Evolutionary conservation across 192 early-diverging fungal species (phyloP), one percentile per base, ranked within the genome.

Genomic region (Chytriomyces sp.): DNA sequence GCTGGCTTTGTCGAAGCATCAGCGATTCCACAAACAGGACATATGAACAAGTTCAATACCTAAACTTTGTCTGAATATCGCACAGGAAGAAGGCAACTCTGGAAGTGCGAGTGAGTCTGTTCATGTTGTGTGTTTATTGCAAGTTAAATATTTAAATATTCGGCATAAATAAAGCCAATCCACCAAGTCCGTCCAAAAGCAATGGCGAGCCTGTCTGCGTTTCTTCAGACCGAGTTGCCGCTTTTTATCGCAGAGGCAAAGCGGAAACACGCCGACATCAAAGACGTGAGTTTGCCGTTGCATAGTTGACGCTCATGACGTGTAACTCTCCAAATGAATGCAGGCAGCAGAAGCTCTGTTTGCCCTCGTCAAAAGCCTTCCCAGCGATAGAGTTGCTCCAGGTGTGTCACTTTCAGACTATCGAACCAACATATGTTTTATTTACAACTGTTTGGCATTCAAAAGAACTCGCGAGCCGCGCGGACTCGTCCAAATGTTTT

Each of bases 251-350:
- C 85, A 59, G 97, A 99, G 76, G 93, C 96, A 5, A 85, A 92
- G 53, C 87, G 92, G 73, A 97, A 96, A 77, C 85, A 96, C 84
- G 94, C 95, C 20, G 95, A 96, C 67, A 93, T 99, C n/a, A 97
- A 97, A 86, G 97, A 99, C 80, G 94, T 95, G 24, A 9, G 61
- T 66, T 20, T 11, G 20, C 13, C 20, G 3, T 20, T 1, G 13
- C 53, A 57, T 20, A 57, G 53, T 35, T 35, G 35, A 35, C 35
- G 35, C 35, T 35, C 3, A 35, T 20, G 20, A 57, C 3, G 20
- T 57, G 53, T 13, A 57, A 13, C 20, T 47, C 18, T 67, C 43
- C 45, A 13, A 69, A 10, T 26, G 10, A 28, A 53, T 24, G 20
- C 61, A 75, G 73, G 73, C 73, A 20, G 73, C 73, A 7, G 73